Evolutionary conservation across 2,329 filamentous ascomycete genomes (phyloP), one percentile per base, ranked within the genome.

Genomic region (Phialocephala sp.): DNA sequence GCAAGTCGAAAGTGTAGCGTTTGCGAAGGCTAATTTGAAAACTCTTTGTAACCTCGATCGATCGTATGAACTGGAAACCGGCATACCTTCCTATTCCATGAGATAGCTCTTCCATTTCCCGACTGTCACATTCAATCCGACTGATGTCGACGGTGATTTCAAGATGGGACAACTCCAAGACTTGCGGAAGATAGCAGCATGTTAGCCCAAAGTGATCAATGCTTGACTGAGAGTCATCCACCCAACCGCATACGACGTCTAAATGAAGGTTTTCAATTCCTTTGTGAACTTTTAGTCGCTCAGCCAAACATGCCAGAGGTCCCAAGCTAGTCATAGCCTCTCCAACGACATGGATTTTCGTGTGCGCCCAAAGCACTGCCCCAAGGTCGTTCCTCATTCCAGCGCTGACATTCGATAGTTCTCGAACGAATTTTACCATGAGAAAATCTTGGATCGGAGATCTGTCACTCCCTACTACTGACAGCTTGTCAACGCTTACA

Each of bases 331-430:
- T 2, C 45, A 18, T 11, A 8, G 14, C 8, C 5, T 20, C 20
- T 6, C 22, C 18, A 4, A 15, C n/a, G 14, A 12, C 15, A 24
- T 27, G 27, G 35, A 62, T 22, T 12, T 55, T 39, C 1, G 20
- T 62, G 22, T 43, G 36, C 18, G 36, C 9, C 41, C 59, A 61
- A 6, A 61, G 14, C 1, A 60, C 32, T 1, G 12, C 35, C 4
- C 43, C 59, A 9, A 60, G 12, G 18, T 62, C 60, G 12, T 62
- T 50, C 36, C 60, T 32, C 22, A 62, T 35, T 41, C 52, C 14
- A 12, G 24, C 6, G 24, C 36, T 56, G 22, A 62, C 50, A 22
- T 62, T 56, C 15, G 60, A 62, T 14, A 62, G 50, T 20, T 35
- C 11, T 1, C 60, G 14, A 15, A 57, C 22, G 1, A 56, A 8